Percentiles rank a stretch among this genome's conserved stretches.
phyloP scores from a whole-genome alignment of 352 stramenopile genomes.

The Globisporangium perplexum region DNA sequence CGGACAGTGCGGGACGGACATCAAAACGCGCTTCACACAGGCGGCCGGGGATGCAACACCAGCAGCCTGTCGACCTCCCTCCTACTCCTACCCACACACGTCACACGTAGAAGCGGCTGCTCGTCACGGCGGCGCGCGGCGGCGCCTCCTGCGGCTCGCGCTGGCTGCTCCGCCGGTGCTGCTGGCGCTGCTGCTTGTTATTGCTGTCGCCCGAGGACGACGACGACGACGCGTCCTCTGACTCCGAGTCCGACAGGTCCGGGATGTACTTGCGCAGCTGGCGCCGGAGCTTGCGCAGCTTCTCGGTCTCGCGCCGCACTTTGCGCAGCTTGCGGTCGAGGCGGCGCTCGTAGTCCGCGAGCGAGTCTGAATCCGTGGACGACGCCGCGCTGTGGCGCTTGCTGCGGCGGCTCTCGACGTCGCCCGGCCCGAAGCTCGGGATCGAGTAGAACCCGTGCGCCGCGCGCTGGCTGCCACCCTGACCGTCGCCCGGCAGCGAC shows the following conservation, averaged over 20 bases:
- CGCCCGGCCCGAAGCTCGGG: neutral
- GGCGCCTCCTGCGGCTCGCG: too few species aligned
- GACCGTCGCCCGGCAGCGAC: neutral
- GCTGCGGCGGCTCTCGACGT: neutral
- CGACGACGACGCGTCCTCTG: constrained; percentile 18
- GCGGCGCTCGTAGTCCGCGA: constrained; percentile 31
- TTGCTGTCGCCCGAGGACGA: constrained; percentile 2
- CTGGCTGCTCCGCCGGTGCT: neutral
- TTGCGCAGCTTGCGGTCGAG: constrained; percentile 42
- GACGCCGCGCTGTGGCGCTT: constrained; percentile 6
- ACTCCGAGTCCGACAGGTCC: constrained; percentile 35
- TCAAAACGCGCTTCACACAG: too few species aligned
- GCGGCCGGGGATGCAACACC: too few species aligned
- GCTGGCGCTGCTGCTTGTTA: neutral
- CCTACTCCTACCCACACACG: too few species aligned
- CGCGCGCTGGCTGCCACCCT: neutral
- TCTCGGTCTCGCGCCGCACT: constrained; percentile 31
- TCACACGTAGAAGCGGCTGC: neutral
- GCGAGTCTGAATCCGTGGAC: constrained; percentile 11
- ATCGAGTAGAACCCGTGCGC: neutral
- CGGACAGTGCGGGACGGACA: too few species aligned
- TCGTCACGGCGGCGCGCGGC: neutral
- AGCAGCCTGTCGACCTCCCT: too few species aligned
- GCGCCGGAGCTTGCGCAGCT: constrained; percentile 28
- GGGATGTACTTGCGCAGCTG: constrained; percentile 48